Conservation (phyloP, 257 asterid genomes). For the Jaltomata sinuosa region DNA sequence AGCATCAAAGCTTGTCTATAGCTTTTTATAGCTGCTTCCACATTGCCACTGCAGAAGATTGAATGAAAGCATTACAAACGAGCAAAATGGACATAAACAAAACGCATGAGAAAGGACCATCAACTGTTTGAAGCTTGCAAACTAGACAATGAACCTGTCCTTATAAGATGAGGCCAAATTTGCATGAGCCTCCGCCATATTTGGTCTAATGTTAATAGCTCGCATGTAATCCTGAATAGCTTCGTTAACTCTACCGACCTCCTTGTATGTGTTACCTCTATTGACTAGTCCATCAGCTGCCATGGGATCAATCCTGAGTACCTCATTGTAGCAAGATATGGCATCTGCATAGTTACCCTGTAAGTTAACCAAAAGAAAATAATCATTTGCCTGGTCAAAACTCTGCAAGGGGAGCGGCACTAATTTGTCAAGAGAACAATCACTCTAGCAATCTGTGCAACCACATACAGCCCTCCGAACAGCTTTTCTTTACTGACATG, state of each 20-base stretch:
- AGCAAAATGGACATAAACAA: background rate
- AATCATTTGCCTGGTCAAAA: background rate
- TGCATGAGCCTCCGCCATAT: slow-evolving; percentile 99
- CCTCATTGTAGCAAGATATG: slow-evolving; percentile 95
- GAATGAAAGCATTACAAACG: background rate
- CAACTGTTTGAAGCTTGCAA: background rate
- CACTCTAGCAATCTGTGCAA: background rate
- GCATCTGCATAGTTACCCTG: slow-evolving; percentile 99
- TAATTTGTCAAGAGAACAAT: background rate
- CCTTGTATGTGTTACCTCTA: slow-evolving; percentile 93
- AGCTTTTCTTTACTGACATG: background rate
- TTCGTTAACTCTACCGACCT: slow-evolving; percentile 89
- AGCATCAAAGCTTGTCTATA: slow-evolving; percentile 78
- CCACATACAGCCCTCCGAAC: background rate
- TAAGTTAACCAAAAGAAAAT: slow-evolving; percentile 2
- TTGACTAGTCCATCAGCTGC: slow-evolving; percentile 98
- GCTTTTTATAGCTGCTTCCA: slow-evolving; percentile 89
- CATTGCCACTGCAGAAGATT: slow-evolving; percentile 52
- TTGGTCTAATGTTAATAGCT: slow-evolving; percentile 77
- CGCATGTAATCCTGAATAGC: slow-evolving; percentile 85
- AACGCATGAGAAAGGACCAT: background rate
- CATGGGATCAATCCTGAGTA: slow-evolving; percentile 86
- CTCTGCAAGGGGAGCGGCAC: background rate
- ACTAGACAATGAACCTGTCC: slow-evolving; percentile 50
- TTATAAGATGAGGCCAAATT: slow-evolving; percentile 97